These are phyloP conservation scores for Candida silvicultrix DNA, from an alignment of 805 yeast genomes.

Conservation along the genomic window DNA sequence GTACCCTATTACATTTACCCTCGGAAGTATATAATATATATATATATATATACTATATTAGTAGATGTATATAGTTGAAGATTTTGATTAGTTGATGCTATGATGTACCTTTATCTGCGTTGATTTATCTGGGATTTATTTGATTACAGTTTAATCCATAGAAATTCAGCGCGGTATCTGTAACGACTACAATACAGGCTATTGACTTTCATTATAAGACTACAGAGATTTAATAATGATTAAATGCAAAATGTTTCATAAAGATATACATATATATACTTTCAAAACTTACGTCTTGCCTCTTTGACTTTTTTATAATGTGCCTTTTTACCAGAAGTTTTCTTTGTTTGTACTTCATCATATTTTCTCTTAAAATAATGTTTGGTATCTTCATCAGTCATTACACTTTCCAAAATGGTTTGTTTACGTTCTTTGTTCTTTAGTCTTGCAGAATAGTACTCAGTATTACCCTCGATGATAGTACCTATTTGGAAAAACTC, in stretches of 20 bases:
- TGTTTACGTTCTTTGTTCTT: slow-evolving; percentile 66
- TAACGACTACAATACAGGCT: too few relatives aligned
- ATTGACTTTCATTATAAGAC: too few relatives aligned
- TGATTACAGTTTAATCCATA: too few relatives aligned
- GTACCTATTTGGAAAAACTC: slow-evolving; percentile 88
- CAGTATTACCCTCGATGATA: slow-evolving; percentile 74
- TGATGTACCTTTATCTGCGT: too few relatives aligned
- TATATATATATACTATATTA: too few relatives aligned
- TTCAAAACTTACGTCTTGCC: slow-evolving; percentile 44
- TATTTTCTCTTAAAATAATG: slow-evolving; percentile 83
- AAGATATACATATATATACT: background rate
- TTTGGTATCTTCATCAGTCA: slow-evolving; percentile 63
- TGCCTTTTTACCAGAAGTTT: slow-evolving; percentile 58
- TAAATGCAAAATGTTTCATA: background rate
- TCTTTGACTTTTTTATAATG: slow-evolving; percentile 58
- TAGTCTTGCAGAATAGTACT: slow-evolving; percentile 63
- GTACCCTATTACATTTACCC: too few relatives aligned
- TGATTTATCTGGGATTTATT: too few relatives aligned
- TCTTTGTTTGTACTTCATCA: slow-evolving; percentile 63
- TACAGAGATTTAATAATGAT: too few relatives aligned
- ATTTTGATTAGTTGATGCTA: too few relatives aligned
- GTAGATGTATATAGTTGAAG: too few relatives aligned
- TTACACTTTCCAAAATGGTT: slow-evolving; percentile 75
- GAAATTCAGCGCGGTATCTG: too few relatives aligned
- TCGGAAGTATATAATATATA: too few relatives aligned